Evolutionary conservation across 306 rosid genomes (phyloP).

Genomic region (Alnus rubra): DNA sequence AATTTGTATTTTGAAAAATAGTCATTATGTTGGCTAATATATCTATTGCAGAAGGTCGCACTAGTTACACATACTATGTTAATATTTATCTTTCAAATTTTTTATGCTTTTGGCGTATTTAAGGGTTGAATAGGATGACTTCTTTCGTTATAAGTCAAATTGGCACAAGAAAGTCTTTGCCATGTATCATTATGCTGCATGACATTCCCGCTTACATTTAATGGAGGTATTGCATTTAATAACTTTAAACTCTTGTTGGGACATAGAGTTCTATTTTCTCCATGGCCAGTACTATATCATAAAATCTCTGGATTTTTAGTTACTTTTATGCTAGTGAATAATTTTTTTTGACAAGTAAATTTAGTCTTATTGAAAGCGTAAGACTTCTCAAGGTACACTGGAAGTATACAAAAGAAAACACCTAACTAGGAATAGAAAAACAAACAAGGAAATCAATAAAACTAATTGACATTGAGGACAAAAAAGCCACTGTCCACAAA

Average conservation of each 20-base stretch:
- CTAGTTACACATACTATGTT: neutral
- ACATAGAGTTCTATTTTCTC: neutral
- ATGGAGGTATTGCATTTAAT: neutral
- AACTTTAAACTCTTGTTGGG: neutral
- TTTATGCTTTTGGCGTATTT: neutral
- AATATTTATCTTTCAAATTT: neutral
- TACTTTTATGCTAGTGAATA: neutral
- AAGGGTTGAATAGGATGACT: neutral
- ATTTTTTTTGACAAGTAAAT: no score
- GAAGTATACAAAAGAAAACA: no score
- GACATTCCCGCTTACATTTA: neutral
- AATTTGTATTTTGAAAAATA: no score
- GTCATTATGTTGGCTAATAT: neutral
- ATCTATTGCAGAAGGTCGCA: neutral
- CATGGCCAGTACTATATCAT: neutral
- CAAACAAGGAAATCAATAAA: no score
- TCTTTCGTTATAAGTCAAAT: neutral
- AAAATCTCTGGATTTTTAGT: neutral
- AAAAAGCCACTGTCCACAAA: no score
- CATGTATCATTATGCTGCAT: neutral
- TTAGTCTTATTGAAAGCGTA: no score
- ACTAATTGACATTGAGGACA: no score
- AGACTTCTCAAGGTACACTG: no score
- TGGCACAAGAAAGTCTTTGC: neutral
- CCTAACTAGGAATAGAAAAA: no score